Evolutionary conservation across 2,329 filamentous ascomycete species (phyloP), one percentile per base, ranked within the genome.

Genomic region (Aquanectria penicillioides): DNA sequence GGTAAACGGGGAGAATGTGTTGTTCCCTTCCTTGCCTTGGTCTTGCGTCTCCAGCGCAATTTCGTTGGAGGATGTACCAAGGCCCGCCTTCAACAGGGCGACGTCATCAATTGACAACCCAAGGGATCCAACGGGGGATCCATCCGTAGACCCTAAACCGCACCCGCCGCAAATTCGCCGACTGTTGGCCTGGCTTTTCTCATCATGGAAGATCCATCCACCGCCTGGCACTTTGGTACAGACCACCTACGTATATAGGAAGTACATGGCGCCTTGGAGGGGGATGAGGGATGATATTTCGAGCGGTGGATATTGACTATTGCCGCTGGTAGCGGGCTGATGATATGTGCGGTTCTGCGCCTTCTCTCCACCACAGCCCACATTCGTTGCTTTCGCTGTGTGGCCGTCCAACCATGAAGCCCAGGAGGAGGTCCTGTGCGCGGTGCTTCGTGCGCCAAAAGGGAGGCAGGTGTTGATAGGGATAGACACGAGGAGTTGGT

Each of bases 71-170:
- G 33, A 47, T 6, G 26, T 36, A 40, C 25, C 8, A 40, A 26
- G 37, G 18, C 7, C 34, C 33, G 29, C 37, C 40, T 38, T 15
- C 13, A 37, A 48, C 20, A 31, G 49, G 41, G 47, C 54, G 38
- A 57, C 55, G 55, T 58, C 55, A 58, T 52, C 55, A 52, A 29
- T 41, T 38, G 17, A 47, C 17, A 20, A 46, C 18, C 18, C 12
- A 20, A 13, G 22, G 26, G n/a, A 17, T 23, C n/a, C n/a, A n/a
- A n/a, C n/a, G n/a, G n/a, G n/a, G 33, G 46, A 36, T 48, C 23
- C 26, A 48, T 34, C 15, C 41, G 23, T 43, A 17, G 23, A n/a
- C 15, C 26, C 17, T 18, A 33, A 18, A 36, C 23, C 47, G 38
- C 20, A 25, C 20, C 37, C 38, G 38, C 29, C 46, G 38, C 26